Conservation (phyloP, 129 eudicot species). For the Mikania micrantha region DNA sequence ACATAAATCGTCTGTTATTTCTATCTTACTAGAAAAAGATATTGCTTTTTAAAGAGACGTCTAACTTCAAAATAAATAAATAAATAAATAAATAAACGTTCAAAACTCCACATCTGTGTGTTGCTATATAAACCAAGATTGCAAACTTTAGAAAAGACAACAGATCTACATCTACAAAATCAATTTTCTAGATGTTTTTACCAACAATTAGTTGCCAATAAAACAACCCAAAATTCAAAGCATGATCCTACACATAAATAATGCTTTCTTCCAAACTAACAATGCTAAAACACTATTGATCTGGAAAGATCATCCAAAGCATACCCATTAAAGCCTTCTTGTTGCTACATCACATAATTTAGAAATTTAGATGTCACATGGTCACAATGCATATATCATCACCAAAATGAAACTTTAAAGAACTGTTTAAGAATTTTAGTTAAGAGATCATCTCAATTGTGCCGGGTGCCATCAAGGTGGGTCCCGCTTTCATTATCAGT, state of each 20-base stretch:
- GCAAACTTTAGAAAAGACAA: background rate
- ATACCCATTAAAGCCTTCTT: slow-evolving; percentile 55
- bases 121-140: background rate
- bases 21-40: no score
- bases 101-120: background rate
- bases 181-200: slow-evolving; percentile 8
- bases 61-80: no score
- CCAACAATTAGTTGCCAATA: slow-evolving; percentile 25
- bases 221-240: slow-evolving; percentile 28
- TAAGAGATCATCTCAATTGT: slow-evolving; percentile 67
- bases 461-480: slow-evolving; percentile 30
- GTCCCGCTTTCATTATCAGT: slow-evolving; percentile 26
- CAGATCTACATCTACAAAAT: slow-evolving; percentile 6
- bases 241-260: no score
- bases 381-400: background rate
- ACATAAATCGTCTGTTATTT: no score
- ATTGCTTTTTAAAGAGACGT: no score
- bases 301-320: slow-evolving; percentile 62
- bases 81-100: no score
- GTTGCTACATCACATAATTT: slow-evolving; percentile 14
- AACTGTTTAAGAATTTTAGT: slow-evolving; percentile 46
- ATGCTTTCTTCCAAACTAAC: background rate
- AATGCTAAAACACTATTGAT: slow-evolving; percentile 17
- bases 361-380: background rate
- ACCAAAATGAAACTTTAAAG: slow-evolving; percentile 3